Conservation (phyloP, 1,139 yeast genomes). For the Suhomyces panamericanus region DNA sequence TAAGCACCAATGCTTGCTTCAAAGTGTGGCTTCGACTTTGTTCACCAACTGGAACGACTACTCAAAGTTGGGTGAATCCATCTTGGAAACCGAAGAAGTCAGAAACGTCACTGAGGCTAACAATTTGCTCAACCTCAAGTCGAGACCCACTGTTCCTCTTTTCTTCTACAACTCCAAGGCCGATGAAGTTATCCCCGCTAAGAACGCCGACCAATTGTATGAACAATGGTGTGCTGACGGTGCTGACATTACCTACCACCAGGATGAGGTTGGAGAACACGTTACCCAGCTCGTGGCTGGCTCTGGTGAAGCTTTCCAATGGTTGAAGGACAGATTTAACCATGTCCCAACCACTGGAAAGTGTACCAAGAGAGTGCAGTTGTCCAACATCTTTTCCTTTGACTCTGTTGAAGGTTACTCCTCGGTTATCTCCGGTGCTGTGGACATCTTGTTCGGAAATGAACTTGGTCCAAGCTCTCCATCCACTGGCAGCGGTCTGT, state of each 20-base stretch:
- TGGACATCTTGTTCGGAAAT: neutral
- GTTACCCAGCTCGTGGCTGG: constrained; percentile 18
- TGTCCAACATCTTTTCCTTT: constrained; percentile 1
- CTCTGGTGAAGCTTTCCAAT: constrained; percentile 18
- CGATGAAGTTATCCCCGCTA: constrained; percentile 26
- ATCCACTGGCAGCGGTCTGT: neutral
- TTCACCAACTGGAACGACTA: constrained; percentile 1
- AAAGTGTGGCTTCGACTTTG: neutral
- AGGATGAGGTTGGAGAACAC: constrained; percentile 21
- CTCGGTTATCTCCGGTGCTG: neutral
- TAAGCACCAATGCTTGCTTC: constrained; percentile 1
- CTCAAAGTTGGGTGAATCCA: neutral
- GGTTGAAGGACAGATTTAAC: constrained; percentile 13
- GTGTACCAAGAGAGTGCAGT: constrained; percentile 2
- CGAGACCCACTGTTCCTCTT: constrained; percentile 33
- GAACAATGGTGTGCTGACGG: constrained; percentile 19
- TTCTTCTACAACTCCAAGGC: constrained; percentile 35
- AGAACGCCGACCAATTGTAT: constrained; percentile 15
- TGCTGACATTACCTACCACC: constrained; percentile 18
- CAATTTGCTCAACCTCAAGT: constrained; percentile 6
- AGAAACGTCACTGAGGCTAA: constrained; percentile 3
- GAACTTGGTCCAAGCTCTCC: constrained; percentile 3
- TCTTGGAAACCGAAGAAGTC: constrained; percentile 1
- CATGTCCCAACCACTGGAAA: neutral
- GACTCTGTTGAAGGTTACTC: constrained; percentile 2